Conservation (phyloP, 257 asterid species). For the Asclepias syriaca region DNA sequence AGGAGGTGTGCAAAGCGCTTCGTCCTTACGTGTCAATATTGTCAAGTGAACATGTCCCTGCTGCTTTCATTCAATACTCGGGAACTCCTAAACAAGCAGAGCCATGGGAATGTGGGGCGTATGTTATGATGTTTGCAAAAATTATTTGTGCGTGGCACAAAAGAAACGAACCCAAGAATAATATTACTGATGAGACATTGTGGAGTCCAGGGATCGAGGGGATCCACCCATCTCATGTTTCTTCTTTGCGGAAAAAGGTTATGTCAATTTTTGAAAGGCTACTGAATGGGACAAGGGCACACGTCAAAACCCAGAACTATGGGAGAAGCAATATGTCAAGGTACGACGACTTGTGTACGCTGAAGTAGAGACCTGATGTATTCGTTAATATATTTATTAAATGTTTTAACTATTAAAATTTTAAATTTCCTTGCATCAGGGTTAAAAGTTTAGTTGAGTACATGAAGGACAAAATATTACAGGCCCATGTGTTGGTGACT, state of each 20-base stretch:
- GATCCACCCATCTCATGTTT: slow-evolving; percentile 42
- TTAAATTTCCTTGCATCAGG: background rate
- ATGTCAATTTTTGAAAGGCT: slow-evolving; percentile 41
- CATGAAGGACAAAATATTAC: slow-evolving; percentile 30
- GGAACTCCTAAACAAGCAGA: slow-evolving; percentile 47
- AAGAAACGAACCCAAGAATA: background rate
- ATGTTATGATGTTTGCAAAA: slow-evolving; percentile 58
- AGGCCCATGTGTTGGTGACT: slow-evolving; percentile 62
- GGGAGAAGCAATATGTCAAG: too few relatives aligned
- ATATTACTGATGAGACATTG: slow-evolving; percentile 23
- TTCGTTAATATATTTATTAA: too few relatives aligned
- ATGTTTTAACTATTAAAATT: too few relatives aligned
- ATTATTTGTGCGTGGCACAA: slow-evolving; percentile 58
- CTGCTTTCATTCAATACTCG: slow-evolving; percentile 35
- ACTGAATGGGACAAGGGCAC: slow-evolving; percentile 23
- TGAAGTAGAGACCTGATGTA: too few relatives aligned
- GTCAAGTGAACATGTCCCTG: slow-evolving; percentile 6
- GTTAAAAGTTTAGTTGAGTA: background rate
- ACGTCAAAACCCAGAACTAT: too few relatives aligned
- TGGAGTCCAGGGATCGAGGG: slow-evolving; percentile 49
- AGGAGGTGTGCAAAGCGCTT: slow-evolving; percentile 37
- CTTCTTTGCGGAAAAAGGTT: slow-evolving; percentile 49
- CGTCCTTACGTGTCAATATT: slow-evolving; percentile 14
- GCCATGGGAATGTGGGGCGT: slow-evolving; percentile 78
- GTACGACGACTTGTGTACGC: too few relatives aligned